Evolutionary conservation across 1,139 yeast species (phyloP).

Genomic region (Candida gigantensis): DNA sequence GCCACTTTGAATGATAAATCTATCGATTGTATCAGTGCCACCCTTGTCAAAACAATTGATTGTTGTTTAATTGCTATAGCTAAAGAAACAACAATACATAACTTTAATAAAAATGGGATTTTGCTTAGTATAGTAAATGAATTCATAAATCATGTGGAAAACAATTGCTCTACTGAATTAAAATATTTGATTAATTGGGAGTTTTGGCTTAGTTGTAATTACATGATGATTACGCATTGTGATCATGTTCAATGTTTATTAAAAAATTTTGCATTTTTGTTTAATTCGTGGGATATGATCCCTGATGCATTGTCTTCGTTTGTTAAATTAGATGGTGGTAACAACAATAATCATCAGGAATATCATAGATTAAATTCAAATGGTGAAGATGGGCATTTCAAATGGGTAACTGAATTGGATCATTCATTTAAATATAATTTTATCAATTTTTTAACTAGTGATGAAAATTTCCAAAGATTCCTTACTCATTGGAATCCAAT

Average conservation of each 20-base stretch:
- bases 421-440: constrained; percentile 48
- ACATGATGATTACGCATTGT: constrained; percentile 57
- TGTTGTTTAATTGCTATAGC: constrained; percentile 39
- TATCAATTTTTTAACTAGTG: constrained; percentile 55
- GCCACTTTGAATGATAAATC: constrained; percentile 12
- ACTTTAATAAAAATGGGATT: constrained; percentile 44
- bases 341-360: neutral
- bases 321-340: constrained; percentile 1
- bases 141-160: constrained; percentile 41
- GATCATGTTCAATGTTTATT: constrained; percentile 65
- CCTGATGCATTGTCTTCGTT: constrained; percentile 39
- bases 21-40: constrained; percentile 17
- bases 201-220: constrained; percentile 69
- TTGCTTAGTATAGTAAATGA: constrained; percentile 49
- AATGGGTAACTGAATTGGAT: constrained; percentile 38
- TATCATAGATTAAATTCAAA: neutral
- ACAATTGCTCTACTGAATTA: constrained; percentile 16
- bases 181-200: constrained; percentile 57
- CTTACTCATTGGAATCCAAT: constrained; percentile 82
- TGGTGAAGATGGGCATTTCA: constrained; percentile 2
- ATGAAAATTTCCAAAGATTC: constrained; percentile 51
- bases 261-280: constrained; percentile 64
- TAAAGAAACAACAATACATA: constrained; percentile 44
- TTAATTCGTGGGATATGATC: constrained; percentile 74
- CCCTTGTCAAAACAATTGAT: constrained; percentile 27